A percentile compares a stretch with the other conserved stretches of the same genome.
Conservation (phyloP, 768 basidiomycete species). For the Calocybe gangraenosa region DNA sequence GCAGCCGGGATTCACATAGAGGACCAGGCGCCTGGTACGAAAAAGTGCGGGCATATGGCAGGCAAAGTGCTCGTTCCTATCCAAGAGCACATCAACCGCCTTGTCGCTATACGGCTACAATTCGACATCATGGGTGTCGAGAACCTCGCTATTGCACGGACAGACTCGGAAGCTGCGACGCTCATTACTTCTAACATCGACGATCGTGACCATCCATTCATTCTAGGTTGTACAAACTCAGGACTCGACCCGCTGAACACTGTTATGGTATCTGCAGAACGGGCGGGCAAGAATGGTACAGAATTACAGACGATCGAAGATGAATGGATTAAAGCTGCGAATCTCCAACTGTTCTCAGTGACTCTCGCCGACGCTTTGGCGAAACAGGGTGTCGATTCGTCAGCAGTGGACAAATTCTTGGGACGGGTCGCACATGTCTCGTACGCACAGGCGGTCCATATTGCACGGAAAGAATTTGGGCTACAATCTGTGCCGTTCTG, state of each 20-base stretch:
- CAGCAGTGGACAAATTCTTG: slow-evolving; percentile 57
- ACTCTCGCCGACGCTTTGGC: slow-evolving; percentile 64
- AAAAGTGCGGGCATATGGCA: slow-evolving; percentile 95
- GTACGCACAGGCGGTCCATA: slow-evolving; percentile 59
- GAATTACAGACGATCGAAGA: slow-evolving; percentile 88
- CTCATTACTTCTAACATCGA: slow-evolving; percentile 97
- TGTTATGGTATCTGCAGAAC: slow-evolving; percentile 83
- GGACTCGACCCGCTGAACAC: slow-evolving; percentile 63
- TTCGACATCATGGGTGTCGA: slow-evolving; percentile 98
- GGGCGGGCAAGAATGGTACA: slow-evolving; percentile 72
- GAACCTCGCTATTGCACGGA: slow-evolving; percentile 89
- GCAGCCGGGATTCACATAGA: slow-evolving; percentile 98
- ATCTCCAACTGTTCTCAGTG: slow-evolving; percentile 74
- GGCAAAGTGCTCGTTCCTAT: slow-evolving; percentile 97
- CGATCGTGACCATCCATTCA: slow-evolving; percentile 95
- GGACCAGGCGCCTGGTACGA: slow-evolving; percentile 96
- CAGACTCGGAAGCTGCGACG: slow-evolving; percentile 97
- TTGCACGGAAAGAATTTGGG: slow-evolving; percentile 80
- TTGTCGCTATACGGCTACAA: slow-evolving; percentile 95
- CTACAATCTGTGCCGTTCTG: slow-evolving; percentile 76
- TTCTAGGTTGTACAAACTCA: slow-evolving; percentile 86
- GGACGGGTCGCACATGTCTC: slow-evolving; percentile 63
- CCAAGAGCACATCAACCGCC: slow-evolving; percentile 95
- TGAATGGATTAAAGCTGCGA: slow-evolving; percentile 75
- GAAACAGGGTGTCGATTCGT: slow-evolving; percentile 49